A percentile compares a stretch with the other conserved stretches of the same genome.
These are phyloP conservation scores for Musa balbisiana DNA, from an alignment of 202 grass and related monocot genomes.

Conservation along the genomic window DNA sequence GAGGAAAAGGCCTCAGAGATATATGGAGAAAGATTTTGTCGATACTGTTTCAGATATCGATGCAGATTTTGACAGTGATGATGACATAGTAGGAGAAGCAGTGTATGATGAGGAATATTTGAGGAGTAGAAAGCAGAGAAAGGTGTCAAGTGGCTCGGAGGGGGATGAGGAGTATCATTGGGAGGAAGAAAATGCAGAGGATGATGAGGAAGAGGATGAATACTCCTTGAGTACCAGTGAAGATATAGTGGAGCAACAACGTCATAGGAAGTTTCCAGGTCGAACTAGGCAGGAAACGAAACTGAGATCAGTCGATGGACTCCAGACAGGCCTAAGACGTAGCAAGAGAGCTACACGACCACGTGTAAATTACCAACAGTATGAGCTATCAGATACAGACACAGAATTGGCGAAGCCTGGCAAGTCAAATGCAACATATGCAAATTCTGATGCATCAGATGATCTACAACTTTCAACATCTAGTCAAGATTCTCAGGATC, in stretches of 20 bases:
- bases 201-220: constrained; percentile 46
- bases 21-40: constrained; percentile 62
- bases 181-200: constrained; percentile 43
- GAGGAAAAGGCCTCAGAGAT: constrained; percentile 76
- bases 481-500: constrained; percentile 36
- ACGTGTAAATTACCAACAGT: constrained; percentile 46
- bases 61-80: constrained; percentile 50
- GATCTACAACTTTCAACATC: constrained; percentile 41
- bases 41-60: constrained; percentile 51
- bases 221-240: constrained; percentile 60
- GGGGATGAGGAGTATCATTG: constrained; percentile 51
- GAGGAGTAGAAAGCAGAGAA: constrained; percentile 46
- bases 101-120: constrained; percentile 95
- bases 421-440: constrained; percentile 34
- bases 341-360: constrained; percentile 60
- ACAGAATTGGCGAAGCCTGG: constrained; percentile 32
- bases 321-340: constrained; percentile 60
- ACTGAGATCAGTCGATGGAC: constrained; percentile 42
- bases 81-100: constrained; percentile 91
- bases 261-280: constrained; percentile 30
- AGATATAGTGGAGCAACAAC: constrained; percentile 29
- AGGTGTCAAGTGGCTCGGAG: constrained; percentile 49
- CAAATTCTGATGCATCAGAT: constrained; percentile 40
- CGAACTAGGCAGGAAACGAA: constrained; percentile 35
- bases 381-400: constrained; percentile 44